phyloP scores from a whole-genome alignment of 768 basidiomycete species.

The Naganishia friedmannii region DNA sequence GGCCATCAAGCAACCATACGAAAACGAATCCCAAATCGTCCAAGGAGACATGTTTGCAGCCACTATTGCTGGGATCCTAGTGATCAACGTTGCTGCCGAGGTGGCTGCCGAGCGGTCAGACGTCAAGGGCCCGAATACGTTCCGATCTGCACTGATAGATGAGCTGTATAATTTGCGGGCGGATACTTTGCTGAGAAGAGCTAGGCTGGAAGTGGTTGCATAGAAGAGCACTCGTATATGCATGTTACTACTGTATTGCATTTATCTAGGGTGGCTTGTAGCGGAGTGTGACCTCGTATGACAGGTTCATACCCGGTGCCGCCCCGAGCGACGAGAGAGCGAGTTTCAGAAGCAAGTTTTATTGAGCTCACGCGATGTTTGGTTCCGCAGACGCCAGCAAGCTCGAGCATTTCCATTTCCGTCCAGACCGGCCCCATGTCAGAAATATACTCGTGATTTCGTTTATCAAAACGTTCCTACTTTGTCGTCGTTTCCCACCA shows the following conservation, averaged over 20 bases:
- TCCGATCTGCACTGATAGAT: slow-evolving; percentile 66
- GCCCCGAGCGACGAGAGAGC: too few relatives aligned
- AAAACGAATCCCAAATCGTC: slow-evolving; percentile 56
- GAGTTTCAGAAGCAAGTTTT: too few relatives aligned
- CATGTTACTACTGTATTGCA: too few relatives aligned
- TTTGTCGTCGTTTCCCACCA: background rate
- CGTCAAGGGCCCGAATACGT: slow-evolving; percentile 65
- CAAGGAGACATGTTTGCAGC: slow-evolving; percentile 73
- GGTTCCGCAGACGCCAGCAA: background rate
- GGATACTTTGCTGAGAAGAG: slow-evolving; percentile 43
- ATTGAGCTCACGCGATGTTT: background rate
- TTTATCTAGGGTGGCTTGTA: too few relatives aligned
- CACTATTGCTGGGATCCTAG: slow-evolving; percentile 66
- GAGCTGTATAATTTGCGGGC: slow-evolving; percentile 56
- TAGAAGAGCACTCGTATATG: background rate
- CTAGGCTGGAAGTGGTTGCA: slow-evolving; percentile 43
- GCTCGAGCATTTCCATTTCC: background rate
- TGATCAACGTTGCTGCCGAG: slow-evolving; percentile 65
- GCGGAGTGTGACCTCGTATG: too few relatives aligned
- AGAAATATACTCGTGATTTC: too few relatives aligned
- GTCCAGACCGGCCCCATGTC: background rate
- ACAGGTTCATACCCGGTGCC: too few relatives aligned
- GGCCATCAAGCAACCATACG: slow-evolving; percentile 38
- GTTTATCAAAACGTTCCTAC: too few relatives aligned
- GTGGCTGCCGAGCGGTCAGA: slow-evolving; percentile 57